Evolutionary conservation across 2,329 filamentous ascomycete species (phyloP), one percentile per base, ranked within the genome.

Genomic region (Curvularia spicifera): DNA sequence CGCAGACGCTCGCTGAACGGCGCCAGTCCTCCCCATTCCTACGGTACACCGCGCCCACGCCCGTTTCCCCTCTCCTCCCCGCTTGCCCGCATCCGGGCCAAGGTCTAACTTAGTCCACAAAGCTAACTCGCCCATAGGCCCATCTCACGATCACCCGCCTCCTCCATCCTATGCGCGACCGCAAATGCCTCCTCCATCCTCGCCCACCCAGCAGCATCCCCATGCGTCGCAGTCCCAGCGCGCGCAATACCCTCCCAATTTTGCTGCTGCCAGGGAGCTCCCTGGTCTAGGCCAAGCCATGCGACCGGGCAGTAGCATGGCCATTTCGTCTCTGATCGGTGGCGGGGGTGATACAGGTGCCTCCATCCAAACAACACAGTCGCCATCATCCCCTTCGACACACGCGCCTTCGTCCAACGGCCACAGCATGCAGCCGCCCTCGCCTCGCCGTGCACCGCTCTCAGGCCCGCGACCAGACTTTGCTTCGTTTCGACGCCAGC

Each of bases 321-420:
- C 88, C 46, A 90, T 91, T 75, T 89, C 87, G n/a, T 88, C 88
- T 44, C 85, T 91, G 76, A 83, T 91, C 59, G 88, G 87, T 58
- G 81, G 75, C 76, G 72, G 81, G 81, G 75, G 81, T 82, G 75
- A 80, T 80, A 70, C 76, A 73, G 68, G 76, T 72, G 62, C 73
- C 76, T 51, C 75, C 74, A 51, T 60, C 44, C 72, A 71, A 59
- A 61, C 67, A 59, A 76, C 71, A 52, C 80, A 84, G 57, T 77
- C 81, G 49, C 80, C 84, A 59, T 80, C 82, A 64, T 80, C 80
- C 59, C 82, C 82, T 54, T 65, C 74, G 49, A 67, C 70, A 28
- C 71, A 71, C 65, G 74, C 78, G 40, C 76, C 78, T 12, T 71
- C 75, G 33, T 67, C 72, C 24, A 75, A 73, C 53, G 72, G 69